These are phyloP conservation scores for Podaxis mareebaensis DNA, from an alignment of 768 basidiomycete genomes.

Conservation along the genomic window DNA sequence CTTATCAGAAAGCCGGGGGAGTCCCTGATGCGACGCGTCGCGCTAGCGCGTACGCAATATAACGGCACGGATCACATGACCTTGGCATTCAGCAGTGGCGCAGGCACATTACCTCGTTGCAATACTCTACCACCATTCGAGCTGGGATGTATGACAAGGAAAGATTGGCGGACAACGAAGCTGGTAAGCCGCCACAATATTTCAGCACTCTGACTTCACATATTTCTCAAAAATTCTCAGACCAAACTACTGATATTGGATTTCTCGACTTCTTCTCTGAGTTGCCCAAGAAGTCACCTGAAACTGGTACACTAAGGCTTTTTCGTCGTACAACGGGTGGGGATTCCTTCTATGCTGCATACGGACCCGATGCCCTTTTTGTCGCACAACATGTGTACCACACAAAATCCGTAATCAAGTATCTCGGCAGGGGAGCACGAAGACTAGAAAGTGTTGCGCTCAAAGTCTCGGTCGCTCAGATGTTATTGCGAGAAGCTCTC, in stretches of 20 bases:
- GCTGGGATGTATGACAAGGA: conserved; percentile 15
- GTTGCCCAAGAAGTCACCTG: conserved; percentile 67
- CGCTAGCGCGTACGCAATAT: not conserved
- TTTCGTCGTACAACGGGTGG: conserved; percentile 64
- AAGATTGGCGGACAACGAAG: conserved; percentile 3
- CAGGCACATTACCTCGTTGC: not conserved
- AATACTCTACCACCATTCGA: not conserved
- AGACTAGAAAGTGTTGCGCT: conserved; percentile 78
- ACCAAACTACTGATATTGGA: conserved; percentile 71
- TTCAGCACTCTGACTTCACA: not conserved
- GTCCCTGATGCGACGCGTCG: too few species aligned
- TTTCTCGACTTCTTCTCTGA: conserved; percentile 73
- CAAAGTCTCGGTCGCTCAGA: conserved; percentile 73
- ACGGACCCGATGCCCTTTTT: conserved; percentile 86
- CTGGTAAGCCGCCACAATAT: not conserved
- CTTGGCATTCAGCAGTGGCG: not conserved
- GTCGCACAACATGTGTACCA: conserved; percentile 82
- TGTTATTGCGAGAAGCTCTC: conserved; percentile 84
- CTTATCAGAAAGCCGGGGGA: too few species aligned
- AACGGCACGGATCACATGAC: not conserved
- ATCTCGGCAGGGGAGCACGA: conserved; percentile 70
- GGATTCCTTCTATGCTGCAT: conserved; percentile 82
- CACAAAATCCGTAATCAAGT: conserved; percentile 92
- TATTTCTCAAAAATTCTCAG: conserved; percentile 27
- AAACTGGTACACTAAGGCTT: conserved; percentile 81